Percentiles rank a stretch among this genome's conserved stretches.
Evolutionary conservation across 345 rosid species (phyloP).

Genomic region (Syzygium grande): DNA sequence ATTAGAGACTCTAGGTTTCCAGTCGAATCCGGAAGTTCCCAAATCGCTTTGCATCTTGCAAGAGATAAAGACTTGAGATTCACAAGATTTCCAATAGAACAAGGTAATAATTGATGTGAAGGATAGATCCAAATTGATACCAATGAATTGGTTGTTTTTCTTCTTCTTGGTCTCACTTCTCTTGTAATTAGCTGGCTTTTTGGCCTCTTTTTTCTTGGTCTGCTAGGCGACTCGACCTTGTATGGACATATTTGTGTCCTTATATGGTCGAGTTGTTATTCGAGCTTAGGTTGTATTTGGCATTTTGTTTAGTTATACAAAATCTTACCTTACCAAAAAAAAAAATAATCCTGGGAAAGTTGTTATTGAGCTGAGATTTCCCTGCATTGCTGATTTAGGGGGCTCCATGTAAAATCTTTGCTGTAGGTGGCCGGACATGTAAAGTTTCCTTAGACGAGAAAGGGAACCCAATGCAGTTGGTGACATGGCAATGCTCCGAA

Average conservation of each 20-base stretch:
- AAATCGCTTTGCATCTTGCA: not conserved
- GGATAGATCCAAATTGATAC: not conserved
- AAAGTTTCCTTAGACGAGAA: not conserved
- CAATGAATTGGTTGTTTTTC: no score
- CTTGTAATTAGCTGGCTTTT: no score
- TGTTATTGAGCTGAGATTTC: not conserved
- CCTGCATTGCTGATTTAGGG: not conserved
- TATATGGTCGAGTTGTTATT: no score
- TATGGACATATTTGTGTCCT: no score
- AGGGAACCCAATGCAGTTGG: not conserved
- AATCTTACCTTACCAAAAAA: no score
- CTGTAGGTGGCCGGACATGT: rapidly evolving
- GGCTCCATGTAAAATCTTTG: rapidly evolving
- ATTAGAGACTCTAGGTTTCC: not conserved
- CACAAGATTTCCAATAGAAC: not conserved
- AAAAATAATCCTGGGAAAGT: no score
- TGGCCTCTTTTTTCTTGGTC: no score
- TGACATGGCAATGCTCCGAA: rapidly evolving
- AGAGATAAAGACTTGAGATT: not conserved
- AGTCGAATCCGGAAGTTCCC: not conserved
- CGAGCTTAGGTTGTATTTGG: no score
- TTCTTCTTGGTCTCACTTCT: no score
- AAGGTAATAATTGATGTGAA: not conserved
- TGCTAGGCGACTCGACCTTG: no score
- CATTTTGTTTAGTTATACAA: no score